phyloP scores from a whole-genome alignment of 2,329 filamentous ascomycete species.

The Neonectria punicea region DNA sequence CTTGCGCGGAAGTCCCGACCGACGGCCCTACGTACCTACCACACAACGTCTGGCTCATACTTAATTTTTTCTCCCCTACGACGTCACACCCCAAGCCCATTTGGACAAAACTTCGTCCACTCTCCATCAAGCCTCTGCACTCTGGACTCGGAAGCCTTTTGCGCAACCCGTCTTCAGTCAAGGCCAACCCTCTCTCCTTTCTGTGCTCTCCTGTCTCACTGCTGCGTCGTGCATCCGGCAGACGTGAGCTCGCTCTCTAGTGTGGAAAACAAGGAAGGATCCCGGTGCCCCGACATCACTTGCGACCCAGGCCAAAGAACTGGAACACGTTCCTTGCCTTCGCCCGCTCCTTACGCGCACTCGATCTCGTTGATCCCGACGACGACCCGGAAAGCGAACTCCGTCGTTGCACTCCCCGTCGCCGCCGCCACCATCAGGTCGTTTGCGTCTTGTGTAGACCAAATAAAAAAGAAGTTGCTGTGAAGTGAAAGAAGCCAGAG shows the following conservation, averaged over 20 bases:
- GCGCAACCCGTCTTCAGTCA: slow-evolving; percentile 24
- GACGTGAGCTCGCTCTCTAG: slow-evolving; percentile 39
- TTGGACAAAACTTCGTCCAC: slow-evolving; percentile 37
- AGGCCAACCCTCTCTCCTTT: slow-evolving; percentile 27
- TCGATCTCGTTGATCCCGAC: slow-evolving; percentile 48
- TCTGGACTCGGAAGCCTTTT: slow-evolving; percentile 15
- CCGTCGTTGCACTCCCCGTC: slow-evolving; percentile 45
- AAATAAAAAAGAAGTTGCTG: slow-evolving; percentile 48
- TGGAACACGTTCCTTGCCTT: slow-evolving; percentile 55
- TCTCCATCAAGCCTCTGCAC: slow-evolving; percentile 32
- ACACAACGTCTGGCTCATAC: slow-evolving; percentile 56
- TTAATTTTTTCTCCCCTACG: slow-evolving; percentile 46
- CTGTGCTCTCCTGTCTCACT: slow-evolving; percentile 27
- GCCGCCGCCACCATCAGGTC: slow-evolving; percentile 48
- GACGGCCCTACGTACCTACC: slow-evolving; percentile 63
- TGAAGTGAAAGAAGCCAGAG: slow-evolving; percentile 45
- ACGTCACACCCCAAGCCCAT: slow-evolving; percentile 48
- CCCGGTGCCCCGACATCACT: slow-evolving; percentile 41
- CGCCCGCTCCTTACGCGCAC: slow-evolving; percentile 48
- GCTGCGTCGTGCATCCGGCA: slow-evolving; percentile 24
- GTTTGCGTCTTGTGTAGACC: slow-evolving; percentile 51
- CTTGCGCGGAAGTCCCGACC: slow-evolving; percentile 67
- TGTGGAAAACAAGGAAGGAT: slow-evolving; percentile 33
- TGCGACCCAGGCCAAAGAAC: slow-evolving; percentile 50
- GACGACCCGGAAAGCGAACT: slow-evolving; percentile 50